phyloP scores from a whole-genome alignment of 768 basidiomycete species.

The Solioccasus polychromus region DNA sequence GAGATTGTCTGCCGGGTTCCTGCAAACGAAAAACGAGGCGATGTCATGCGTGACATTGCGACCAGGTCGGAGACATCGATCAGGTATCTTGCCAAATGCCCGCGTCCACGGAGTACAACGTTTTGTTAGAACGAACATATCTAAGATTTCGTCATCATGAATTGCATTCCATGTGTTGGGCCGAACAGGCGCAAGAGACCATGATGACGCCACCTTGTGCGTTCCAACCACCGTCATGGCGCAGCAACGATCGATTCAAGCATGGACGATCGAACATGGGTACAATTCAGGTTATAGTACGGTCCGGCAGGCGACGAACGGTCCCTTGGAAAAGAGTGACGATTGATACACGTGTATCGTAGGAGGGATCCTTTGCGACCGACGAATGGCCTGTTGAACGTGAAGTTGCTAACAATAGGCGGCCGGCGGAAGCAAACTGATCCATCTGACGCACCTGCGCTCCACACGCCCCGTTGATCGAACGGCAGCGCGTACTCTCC shows the following conservation, averaged over 20 bases:
- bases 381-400: conserved; percentile 9
- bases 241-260: background rate
- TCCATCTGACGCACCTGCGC: background rate
- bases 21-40: conserved; percentile 2
- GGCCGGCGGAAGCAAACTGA: background rate
- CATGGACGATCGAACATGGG: conserved; percentile 11
- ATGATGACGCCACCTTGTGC: background rate
- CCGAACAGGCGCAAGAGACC: background rate
- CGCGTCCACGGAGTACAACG: background rate
- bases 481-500: conserved; percentile 3
- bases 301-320: background rate
- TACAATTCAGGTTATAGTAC: conserved; percentile 3
- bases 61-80: background rate
- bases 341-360: conserved; percentile 17
- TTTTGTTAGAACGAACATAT: too few species aligned
- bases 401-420: conserved; percentile 10
- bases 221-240: conserved; percentile 1
- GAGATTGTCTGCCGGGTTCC: background rate
- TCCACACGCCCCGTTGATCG: background rate
- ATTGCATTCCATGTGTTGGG: too few species aligned
- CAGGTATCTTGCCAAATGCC: background rate
- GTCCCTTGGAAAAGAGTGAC: conserved; percentile 1
- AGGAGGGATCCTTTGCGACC: too few species aligned
- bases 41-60: background rate
- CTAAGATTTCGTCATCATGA: too few species aligned